Evolutionary conservation across 495 filamentous ascomycete genomes (phyloP).

Genomic region (Wilcoxina mikolae): DNA sequence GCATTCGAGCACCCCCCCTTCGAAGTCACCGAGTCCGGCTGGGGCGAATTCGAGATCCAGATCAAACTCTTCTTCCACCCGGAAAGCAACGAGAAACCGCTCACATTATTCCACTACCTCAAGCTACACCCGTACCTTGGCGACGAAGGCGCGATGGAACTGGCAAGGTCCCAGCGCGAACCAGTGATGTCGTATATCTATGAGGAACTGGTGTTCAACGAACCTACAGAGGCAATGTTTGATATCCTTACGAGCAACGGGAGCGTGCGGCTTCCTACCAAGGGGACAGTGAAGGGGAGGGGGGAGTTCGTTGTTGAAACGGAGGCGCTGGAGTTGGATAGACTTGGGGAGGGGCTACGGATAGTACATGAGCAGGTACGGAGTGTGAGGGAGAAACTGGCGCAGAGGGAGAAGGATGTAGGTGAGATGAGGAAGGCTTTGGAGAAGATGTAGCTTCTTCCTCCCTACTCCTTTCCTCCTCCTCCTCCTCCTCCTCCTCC

Average conservation of each 20-base stretch:
- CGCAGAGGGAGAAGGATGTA: constrained; percentile 48
- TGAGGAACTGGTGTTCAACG: constrained; percentile 90
- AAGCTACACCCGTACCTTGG: constrained; percentile 81
- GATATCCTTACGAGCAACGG: constrained; percentile 57
- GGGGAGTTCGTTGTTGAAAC: constrained; percentile 46
- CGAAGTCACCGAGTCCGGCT: constrained; percentile 78
- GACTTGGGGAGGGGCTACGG: constrained; percentile 44
- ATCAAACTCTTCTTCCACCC: constrained; percentile 82
- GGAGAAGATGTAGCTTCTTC: no score
- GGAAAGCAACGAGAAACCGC: constrained; percentile 74
- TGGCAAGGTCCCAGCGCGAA: constrained; percentile 42
- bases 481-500: no score
- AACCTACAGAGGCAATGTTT: constrained; percentile 81
- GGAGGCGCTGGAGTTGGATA: constrained; percentile 53
- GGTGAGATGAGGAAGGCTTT: constrained; percentile 42
- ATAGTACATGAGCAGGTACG: constrained; percentile 55
- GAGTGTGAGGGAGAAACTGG: constrained; percentile 50
- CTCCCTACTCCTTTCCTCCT: no score
- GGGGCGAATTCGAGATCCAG: constrained; percentile 94
- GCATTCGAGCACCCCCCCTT: constrained; percentile 64
- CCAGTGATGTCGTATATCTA: constrained; percentile 61
- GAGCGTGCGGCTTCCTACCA: constrained; percentile 33
- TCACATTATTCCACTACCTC: constrained; percentile 78
- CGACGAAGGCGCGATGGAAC: constrained; percentile 52
- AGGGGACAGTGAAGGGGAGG: constrained; percentile 33